Evolutionary conservation across 192 early-diverging fungal species (phyloP).

Genomic region (Pecoramyces ruminantium): DNA sequence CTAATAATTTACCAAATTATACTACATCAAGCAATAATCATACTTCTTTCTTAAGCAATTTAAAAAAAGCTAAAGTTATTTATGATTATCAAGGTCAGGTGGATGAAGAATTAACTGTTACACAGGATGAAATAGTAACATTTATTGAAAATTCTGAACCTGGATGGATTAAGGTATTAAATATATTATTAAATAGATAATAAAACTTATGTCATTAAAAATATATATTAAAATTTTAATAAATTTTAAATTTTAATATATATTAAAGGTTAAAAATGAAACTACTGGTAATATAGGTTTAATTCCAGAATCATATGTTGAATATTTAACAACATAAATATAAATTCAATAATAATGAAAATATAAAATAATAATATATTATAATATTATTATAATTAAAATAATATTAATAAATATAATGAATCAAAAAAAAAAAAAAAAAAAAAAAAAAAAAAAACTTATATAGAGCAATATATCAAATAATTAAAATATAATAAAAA

Average conservation of each 20-base stretch:
- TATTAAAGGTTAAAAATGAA: background rate
- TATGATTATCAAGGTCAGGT: background rate
- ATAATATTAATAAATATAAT: too few relatives aligned
- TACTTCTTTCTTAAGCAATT: background rate
- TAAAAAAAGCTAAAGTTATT: background rate
- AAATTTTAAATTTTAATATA: too few relatives aligned
- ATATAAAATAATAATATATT: too few relatives aligned
- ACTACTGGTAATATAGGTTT: background rate
- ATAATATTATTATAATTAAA: too few relatives aligned
- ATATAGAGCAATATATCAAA: too few relatives aligned
- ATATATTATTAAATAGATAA: too few relatives aligned
- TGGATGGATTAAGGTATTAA: background rate
- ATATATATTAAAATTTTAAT: too few relatives aligned
- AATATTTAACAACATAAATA: background rate
- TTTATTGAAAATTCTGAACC: background rate
- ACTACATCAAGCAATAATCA: background rate
- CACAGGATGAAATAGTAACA: background rate
- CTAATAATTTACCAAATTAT: background rate
- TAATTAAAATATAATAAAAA: too few relatives aligned
- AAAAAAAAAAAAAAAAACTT: too few relatives aligned
- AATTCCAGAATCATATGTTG: background rate
- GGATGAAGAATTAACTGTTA: background rate
- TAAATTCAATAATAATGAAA: too few relatives aligned
- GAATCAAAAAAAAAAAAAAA: too few relatives aligned
- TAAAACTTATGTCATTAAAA: too few relatives aligned